These are phyloP conservation scores for Hsuehochloa calcarea DNA, from an alignment of 176 grass and related monocot species.

Conservation along the genomic window DNA sequence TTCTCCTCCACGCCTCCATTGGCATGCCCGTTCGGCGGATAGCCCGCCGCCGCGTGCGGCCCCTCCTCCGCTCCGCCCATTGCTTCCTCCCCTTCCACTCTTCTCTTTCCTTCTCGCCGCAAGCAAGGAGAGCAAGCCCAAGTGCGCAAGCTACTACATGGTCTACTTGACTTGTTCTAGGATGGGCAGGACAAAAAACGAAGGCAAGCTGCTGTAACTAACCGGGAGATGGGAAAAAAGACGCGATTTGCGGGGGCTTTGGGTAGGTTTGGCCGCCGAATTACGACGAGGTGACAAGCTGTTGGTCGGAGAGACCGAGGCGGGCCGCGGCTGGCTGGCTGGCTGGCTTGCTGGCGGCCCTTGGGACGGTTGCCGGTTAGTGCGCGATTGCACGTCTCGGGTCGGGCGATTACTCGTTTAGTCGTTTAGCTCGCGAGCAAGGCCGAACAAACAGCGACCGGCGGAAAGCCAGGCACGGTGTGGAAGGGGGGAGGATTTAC, in stretches of 20 bases:
- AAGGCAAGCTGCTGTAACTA: not conserved
- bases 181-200: not conserved
- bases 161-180: not conserved
- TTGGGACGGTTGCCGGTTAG: slow-evolving; percentile 1
- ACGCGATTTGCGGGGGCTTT: slow-evolving; percentile 11
- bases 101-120: not conserved
- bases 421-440: not conserved
- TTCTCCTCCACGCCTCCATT: slow-evolving; percentile 78
- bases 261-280: slow-evolving; percentile 51
- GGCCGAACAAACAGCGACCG: slow-evolving; percentile 4
- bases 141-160: slow-evolving; percentile 2
- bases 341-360: not conserved
- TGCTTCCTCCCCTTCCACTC: not conserved
- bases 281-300: not conserved
- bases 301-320: slow-evolving; percentile 38
- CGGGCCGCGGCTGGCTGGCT: not conserved
- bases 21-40: slow-evolving; percentile 44
- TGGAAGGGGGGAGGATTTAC: not conserved
- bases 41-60: not conserved
- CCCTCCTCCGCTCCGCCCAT: slow-evolving; percentile 43
- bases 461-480: not conserved
- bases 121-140: slow-evolving; percentile 3
- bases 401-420: not conserved
- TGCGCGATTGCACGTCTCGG: slow-evolving; percentile 1
- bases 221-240: not conserved